phyloP scores from a whole-genome alignment of 1,284 basidiomycete species.

The Stereum hirsutum region DNA sequence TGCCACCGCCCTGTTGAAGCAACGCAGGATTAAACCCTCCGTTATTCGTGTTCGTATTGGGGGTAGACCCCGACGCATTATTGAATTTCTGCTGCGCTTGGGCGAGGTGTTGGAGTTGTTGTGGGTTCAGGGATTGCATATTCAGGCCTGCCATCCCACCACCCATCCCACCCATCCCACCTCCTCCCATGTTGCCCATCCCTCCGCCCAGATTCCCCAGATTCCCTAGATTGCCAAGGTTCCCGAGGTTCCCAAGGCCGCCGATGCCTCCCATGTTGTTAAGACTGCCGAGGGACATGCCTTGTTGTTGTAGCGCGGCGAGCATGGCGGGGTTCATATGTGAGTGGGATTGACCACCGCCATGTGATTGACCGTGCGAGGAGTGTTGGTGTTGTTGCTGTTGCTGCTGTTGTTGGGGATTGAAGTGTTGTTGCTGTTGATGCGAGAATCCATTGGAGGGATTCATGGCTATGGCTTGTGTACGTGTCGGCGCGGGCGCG shows the following conservation, averaged over 20 bases:
- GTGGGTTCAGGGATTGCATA: not conserved
- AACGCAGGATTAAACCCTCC: not conserved
- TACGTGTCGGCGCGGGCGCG: too few species aligned
- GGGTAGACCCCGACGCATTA: not conserved
- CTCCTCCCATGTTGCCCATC: slow-evolving; percentile 2
- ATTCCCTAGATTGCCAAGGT: not conserved
- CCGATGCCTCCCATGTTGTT: slow-evolving; percentile 1
- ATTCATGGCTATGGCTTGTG: too few species aligned
- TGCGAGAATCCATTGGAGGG: too few species aligned
- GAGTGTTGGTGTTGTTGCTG: not conserved
- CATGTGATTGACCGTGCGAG: not conserved
- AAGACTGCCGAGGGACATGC: slow-evolving; percentile 7
- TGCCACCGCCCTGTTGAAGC: not conserved
- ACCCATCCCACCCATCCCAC: not conserved
- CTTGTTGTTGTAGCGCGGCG: slow-evolving; percentile 18
- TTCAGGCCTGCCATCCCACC: not conserved
- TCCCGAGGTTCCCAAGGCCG: not conserved
- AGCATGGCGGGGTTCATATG: slow-evolving; percentile 26
- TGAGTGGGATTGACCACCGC: not conserved
- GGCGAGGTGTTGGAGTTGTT: not conserved
- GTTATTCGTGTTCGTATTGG: not conserved
- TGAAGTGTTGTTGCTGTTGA: slow-evolving; percentile 1
- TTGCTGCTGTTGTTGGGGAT: slow-evolving; percentile 1
- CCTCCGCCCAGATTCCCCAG: slow-evolving; percentile 2
- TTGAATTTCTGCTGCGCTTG: not conserved